A percentile compares a stretch with the other conserved stretches of the same genome.
phyloP scores from a whole-genome alignment of 495 filamentous ascomycete species.

The Neurospora intermedia region DNA sequence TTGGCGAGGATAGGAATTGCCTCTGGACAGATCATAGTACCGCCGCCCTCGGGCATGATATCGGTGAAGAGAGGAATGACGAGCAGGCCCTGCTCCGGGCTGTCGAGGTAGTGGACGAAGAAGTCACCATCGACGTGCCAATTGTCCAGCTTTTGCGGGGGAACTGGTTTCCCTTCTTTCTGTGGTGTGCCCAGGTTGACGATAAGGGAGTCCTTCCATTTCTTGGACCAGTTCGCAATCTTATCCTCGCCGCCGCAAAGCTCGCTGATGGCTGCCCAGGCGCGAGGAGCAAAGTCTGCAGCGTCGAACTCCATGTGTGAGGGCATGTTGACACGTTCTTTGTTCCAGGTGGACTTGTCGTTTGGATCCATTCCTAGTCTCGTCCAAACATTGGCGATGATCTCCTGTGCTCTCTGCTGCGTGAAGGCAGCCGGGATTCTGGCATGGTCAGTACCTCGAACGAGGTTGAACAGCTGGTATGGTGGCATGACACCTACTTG shows the following conservation, averaged over 20 bases:
- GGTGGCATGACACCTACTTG: constrained; percentile 21
- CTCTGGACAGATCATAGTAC: constrained; percentile 54
- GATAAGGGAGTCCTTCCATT: constrained; percentile 61
- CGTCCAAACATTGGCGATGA: constrained; percentile 53
- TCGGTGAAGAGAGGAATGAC: constrained; percentile 63
- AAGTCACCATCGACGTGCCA: constrained; percentile 77
- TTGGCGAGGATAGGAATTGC: constrained; percentile 47
- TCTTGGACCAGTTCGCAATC: constrained; percentile 35
- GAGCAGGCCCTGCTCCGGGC: constrained; percentile 58
- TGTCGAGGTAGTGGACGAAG: constrained; percentile 66
- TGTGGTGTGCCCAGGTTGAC: constrained; percentile 59
- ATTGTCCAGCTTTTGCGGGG: constrained; percentile 39
- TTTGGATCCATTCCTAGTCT: constrained; percentile 55
- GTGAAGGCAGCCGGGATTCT: constrained; percentile 41
- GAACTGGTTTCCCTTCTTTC: constrained; percentile 37
- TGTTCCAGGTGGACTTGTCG: constrained; percentile 58
- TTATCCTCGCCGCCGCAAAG: constrained; percentile 57
- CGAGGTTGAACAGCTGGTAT: background rate
- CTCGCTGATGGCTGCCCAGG: constrained; percentile 60
- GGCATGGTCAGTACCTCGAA: background rate
- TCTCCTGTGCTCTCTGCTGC: constrained; percentile 43
- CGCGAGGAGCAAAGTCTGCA: constrained; percentile 52
- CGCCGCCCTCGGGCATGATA: constrained; percentile 50
- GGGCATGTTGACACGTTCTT: constrained; percentile 57
- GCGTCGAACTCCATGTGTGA: constrained; percentile 42